These are phyloP conservation scores for Ophiostoma sp. DNA, from an alignment of 2,329 filamentous ascomycete species.

Conservation along the genomic window DNA sequence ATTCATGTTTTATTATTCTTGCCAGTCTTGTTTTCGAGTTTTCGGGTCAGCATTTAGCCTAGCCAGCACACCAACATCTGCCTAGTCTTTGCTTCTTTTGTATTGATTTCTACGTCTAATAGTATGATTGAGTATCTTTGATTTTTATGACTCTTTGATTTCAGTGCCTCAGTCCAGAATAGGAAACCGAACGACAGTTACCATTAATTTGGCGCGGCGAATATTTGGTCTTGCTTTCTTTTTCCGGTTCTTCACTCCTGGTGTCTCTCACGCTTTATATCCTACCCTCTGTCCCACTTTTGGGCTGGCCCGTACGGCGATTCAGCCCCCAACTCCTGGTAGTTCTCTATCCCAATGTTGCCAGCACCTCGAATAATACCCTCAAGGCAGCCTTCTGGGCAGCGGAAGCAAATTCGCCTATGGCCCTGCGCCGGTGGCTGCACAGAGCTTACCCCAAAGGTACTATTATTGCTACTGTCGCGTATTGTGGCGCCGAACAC, in stretches of 20 bases:
- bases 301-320: not conserved
- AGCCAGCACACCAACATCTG: not conserved
- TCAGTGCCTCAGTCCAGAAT: not conserved
- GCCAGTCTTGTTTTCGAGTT: not conserved
- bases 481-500: conserved; percentile 5
- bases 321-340: not conserved
- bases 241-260: not conserved
- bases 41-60: conserved; percentile 2
- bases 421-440: not conserved
- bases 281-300: not conserved
- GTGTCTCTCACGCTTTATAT: not conserved
- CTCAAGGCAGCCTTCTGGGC: not conserved
- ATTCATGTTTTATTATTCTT: not conserved
- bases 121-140: not conserved
- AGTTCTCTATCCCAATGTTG: not conserved
- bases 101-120: not conserved
- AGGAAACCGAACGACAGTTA: not conserved
- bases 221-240: not conserved
- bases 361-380: not conserved
- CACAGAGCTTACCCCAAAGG: not conserved
- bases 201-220: not conserved
- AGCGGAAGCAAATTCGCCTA: not conserved
- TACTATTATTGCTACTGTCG: not conserved
- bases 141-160: not conserved
- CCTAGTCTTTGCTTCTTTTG: not conserved